Percentiles rank a stretch among this genome's conserved stretches.
Conservation (phyloP, 805 yeast genomes). For the Monosporozyma siamensis region DNA sequence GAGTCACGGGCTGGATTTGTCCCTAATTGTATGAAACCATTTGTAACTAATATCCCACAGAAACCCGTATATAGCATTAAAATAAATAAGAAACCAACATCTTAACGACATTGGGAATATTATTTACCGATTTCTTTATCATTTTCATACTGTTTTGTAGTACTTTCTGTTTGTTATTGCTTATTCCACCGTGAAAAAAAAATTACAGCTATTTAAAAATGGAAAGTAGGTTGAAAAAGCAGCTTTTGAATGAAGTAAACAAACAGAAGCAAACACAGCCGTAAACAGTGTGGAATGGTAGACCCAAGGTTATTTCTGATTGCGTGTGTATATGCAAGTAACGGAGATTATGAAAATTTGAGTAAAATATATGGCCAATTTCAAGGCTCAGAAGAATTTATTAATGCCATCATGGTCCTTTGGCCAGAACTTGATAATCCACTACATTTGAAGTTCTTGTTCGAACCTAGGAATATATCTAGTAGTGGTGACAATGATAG, state of each 20-base stretch:
- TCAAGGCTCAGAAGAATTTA: conserved; percentile 11
- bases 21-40: not conserved
- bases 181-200: too few species aligned
- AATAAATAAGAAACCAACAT: too few species aligned
- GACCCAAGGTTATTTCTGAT: conserved; percentile 19
- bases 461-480: conserved; percentile 3
- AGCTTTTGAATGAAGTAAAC: too few species aligned
- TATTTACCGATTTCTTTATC: too few species aligned
- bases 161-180: too few species aligned
- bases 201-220: too few species aligned
- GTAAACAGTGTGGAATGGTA: too few species aligned
- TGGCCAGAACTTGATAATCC: conserved; percentile 29
- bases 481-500: conserved; percentile 10
- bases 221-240: too few species aligned
- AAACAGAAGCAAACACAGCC: too few species aligned
- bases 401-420: conserved; percentile 18
- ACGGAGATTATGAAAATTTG: conserved; percentile 13
- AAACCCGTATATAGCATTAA: too few species aligned
- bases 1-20: not conserved
- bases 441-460: conserved; percentile 10
- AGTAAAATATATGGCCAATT: conserved; percentile 4
- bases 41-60: not conserved
- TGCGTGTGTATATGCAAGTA: conserved; percentile 19
- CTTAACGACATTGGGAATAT: too few species aligned
- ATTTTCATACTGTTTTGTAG: too few species aligned